Conservation (phyloP, 495 filamentous ascomycete genomes). For the Articulospora tetracladia region DNA sequence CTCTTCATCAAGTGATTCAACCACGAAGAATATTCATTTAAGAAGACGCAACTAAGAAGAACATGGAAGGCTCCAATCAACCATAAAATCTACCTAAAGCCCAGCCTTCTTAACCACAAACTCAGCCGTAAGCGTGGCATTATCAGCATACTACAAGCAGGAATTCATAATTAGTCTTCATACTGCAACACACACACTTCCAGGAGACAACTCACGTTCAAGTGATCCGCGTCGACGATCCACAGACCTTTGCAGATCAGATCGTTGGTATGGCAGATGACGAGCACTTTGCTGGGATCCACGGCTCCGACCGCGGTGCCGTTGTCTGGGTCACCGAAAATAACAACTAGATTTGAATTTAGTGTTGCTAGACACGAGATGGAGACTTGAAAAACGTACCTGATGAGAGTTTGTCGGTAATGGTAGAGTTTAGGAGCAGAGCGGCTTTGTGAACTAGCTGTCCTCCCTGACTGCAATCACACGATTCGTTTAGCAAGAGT, state of each 20-base stretch:
- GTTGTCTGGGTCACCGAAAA: slow-evolving; percentile 53
- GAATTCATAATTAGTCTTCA: no score
- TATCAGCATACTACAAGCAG: no score
- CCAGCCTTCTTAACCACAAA: no score
- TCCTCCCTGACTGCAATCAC: slow-evolving; percentile 39
- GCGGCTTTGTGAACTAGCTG: slow-evolving; percentile 49
- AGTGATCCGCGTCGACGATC: slow-evolving; percentile 4
- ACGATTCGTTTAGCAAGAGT: neutral
- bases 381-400: neutral
- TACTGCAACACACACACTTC: no score
- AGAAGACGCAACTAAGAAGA: no score
- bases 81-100: no score
- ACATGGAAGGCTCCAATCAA: no score
- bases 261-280: slow-evolving; percentile 48
- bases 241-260: slow-evolving; percentile 46
- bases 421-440: slow-evolving; percentile 1
- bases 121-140: no score
- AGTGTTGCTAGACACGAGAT: neutral
- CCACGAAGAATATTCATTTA: no score
- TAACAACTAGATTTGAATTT: slow-evolving; percentile 31
- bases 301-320: slow-evolving; percentile 38
- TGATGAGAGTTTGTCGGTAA: slow-evolving; percentile 4
- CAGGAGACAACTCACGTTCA: neutral
- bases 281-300: slow-evolving; percentile 37
- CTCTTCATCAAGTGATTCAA: no score